Evolutionary conservation across 1,284 basidiomycete species (phyloP).

Genomic region (Thecaphora thlaspeos): DNA sequence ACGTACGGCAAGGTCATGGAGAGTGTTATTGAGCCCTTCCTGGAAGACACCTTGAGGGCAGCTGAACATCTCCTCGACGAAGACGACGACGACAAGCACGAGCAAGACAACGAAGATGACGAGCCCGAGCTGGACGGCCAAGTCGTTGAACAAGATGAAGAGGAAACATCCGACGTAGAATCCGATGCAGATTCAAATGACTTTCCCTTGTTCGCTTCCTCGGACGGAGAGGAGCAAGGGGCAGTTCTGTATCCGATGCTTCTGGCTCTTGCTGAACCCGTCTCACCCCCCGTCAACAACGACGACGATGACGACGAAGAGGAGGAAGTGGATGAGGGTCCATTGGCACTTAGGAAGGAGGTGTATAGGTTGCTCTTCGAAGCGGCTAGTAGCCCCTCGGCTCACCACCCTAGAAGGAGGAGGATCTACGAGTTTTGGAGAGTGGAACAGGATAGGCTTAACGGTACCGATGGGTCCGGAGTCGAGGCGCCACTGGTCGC

Average conservation of each 20-base stretch:
- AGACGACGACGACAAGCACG: conserved; percentile 18
- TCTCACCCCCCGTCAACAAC: conserved; percentile 6
- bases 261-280: conserved; percentile 24
- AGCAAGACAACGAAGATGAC: conserved; percentile 9
- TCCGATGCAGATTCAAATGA: background rate
- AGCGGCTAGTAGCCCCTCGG: conserved; percentile 71
- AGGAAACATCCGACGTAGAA: background rate
- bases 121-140: too few species aligned
- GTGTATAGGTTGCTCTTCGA: conserved; percentile 72
- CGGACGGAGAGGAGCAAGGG: conserved; percentile 4
- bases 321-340: conserved; percentile 9
- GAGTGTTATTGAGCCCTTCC: conserved; percentile 68
- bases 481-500: too few species aligned
- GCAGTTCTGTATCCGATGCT: conserved; percentile 24
- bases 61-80: conserved; percentile 7
- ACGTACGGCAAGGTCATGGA: conserved; percentile 71
- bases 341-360: conserved; percentile 62
- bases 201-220: conserved; percentile 1
- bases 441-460: conserved; percentile 55
- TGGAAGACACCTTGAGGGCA: conserved; percentile 34
- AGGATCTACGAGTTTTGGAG: conserved; percentile 81
- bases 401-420: conserved; percentile 74
- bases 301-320: conserved; percentile 9
- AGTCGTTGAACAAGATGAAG: too few species aligned
- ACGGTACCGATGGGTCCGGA: background rate